Base-by-base conservation (phyloP, 2,329 filamentous ascomycete species). In the Botryotinia globosa region DNA sequence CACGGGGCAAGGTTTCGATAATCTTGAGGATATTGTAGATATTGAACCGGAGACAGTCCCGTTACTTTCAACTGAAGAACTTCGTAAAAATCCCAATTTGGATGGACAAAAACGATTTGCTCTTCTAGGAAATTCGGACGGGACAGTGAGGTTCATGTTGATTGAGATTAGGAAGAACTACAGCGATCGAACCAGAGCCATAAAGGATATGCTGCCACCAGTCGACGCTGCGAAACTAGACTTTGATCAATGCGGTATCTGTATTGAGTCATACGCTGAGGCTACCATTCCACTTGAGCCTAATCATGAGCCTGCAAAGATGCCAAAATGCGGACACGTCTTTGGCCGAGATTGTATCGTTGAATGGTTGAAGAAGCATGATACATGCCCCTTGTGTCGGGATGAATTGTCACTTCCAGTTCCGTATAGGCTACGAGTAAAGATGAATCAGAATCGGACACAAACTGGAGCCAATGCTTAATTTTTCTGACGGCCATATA, bases 341-440 rank as follows among this genome's bases (percentile, higher is more conserved):
- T 67, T 67, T 34, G 65, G 65, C 16, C 5, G 34, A 10, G 9
- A 32, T 16, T 67, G 65, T 29, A 42, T 67, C n/a, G 22, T n/a
- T 39, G 14, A 14, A n/a, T 67, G 65, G 65, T 42, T 67, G 37
- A 29, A 25, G 48, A 10, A 22, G 0, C 39, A 56, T 22, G 48
- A 56, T 9, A 42, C 65, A 8, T 67, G 65, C 48, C 65, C 65
- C 20, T 16, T 56, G 48, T 67, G 65, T 39, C 65, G 65, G 39
- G 65, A 22, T 22, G 29, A 32, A 25, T 18, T 67, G 9, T 1
- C 0, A 1, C 48, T 67, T 16, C 18, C 18, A 1, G 3, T 67
- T 42, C 1, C 16, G 22, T 67, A 42, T 22, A 42, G 39, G 1
- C 5, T 67, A 22, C 65, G 16, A 0, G 25, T 54, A 32, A 22